phyloP scores from a whole-genome alignment of 805 yeast genomes.

The Starmera dryadoides region DNA sequence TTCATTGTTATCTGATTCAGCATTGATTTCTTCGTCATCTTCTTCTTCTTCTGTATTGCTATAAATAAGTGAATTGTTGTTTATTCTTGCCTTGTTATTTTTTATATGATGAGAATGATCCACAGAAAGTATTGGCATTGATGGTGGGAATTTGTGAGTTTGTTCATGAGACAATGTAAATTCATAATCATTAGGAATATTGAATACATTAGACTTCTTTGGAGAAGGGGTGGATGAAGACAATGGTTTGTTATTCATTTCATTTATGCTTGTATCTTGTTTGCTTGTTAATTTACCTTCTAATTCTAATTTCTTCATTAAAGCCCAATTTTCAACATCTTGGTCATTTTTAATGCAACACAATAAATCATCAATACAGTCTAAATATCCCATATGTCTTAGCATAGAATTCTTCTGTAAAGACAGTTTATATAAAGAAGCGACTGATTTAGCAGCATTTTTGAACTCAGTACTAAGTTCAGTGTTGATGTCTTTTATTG shows the following conservation, averaged over 20 bases:
- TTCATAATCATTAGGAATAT: conserved; percentile 10
- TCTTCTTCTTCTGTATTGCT: too few species aligned
- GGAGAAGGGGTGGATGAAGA: neutral
- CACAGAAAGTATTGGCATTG: conserved; percentile 11
- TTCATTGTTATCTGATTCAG: neutral
- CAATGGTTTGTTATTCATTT: neutral
- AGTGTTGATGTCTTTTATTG: conserved; percentile 38
- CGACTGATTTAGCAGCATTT: conserved; percentile 65
- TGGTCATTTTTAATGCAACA: conserved; percentile 27
- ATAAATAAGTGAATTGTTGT: neutral
- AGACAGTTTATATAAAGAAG: conserved; percentile 54
- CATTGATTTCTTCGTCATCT: neutral
- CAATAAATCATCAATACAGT: conserved; percentile 52
- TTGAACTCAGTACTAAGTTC: conserved; percentile 61
- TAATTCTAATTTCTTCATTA: conserved; percentile 39
- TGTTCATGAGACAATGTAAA: conserved; percentile 9
- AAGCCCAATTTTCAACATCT: conserved; percentile 48
- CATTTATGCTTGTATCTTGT: neutral
- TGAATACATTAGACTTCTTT: neutral
- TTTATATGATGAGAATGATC: conserved; percentile 1
- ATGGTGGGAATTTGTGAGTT: conserved; percentile 14
- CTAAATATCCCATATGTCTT: conserved; percentile 51
- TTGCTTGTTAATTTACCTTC: conserved; percentile 7
- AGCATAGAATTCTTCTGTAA: conserved; percentile 38
- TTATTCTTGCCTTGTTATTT: neutral